Base-by-base conservation (phyloP, 306 rosid species). In the Purshia tridentata region DNA sequence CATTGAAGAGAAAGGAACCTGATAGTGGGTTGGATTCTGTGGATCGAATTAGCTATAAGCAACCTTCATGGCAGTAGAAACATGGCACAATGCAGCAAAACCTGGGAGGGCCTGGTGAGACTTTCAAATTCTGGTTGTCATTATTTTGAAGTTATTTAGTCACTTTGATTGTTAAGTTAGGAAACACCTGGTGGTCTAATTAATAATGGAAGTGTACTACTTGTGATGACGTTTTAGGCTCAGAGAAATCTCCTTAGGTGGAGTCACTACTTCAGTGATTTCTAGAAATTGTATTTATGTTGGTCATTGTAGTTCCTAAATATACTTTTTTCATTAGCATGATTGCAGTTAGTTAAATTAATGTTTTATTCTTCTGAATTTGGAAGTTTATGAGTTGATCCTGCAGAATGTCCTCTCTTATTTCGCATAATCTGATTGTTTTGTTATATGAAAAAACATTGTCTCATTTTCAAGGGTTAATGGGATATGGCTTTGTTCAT, bases 1-100 rank as follows among this genome's bases (percentile, higher is more conserved):
- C 83, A 50, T 68, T 82, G 84, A 94, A 91, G 91, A 87, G 99
- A 76, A 89, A 87, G 79, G 97, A 94, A 66, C 96, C 99, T 18
- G 99, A 91, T 66, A 83, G 90, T 77, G 87, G 96, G 65, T 86
- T 93, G 89, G 99, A 91, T 84, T 88, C 91, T 22, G 72, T 84
- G 29, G 96, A 87, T 75, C 88, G 96, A 74, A 83, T 84, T 70
- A 81, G 84, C 86, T 89, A 83, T 83, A 91, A 90, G 74, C 97
- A 91, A 41, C 88, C 88, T 69, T 84, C 95, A 48, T 85, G 93
- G 96, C 92, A 83, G 76, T 88, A 88, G 88, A 68, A 72, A 81
- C 53, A 14, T 19, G 63, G 72, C 42, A 74, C 64, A 49, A 35
- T 61, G 76, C 39, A 42, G 53, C 49, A 52, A 52, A 80, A 66